Evolutionary conservation across 2,329 filamentous ascomycete species (phyloP).

Genomic region (Beauveria rudraprayagi): DNA sequence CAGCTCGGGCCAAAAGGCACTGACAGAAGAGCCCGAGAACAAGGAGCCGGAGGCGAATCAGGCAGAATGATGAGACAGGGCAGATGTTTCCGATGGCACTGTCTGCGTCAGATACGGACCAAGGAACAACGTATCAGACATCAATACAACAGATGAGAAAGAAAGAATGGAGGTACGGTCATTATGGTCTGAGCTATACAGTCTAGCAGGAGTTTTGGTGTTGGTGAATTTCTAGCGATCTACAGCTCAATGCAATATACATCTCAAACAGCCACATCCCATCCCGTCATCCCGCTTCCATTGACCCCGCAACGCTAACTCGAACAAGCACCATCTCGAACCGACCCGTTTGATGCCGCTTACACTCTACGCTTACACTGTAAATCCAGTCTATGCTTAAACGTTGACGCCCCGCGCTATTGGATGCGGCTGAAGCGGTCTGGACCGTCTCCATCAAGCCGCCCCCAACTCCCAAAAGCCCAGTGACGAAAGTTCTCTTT

Average conservation of each 20-base stretch:
- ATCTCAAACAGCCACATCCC: background rate
- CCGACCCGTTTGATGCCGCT: background rate
- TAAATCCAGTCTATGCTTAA: background rate
- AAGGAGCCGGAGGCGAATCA: background rate
- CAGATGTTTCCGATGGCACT: background rate
- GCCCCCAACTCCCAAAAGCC: no score
- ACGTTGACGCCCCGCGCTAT: background rate
- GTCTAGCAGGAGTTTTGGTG: slow-evolving; percentile 7
- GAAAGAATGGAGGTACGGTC: background rate
- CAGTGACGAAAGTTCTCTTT: no score
- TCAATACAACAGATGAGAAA: background rate
- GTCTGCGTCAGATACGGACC: background rate
- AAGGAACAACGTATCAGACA: background rate
- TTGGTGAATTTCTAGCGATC: slow-evolving; percentile 7
- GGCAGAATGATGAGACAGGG: background rate
- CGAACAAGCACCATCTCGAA: background rate
- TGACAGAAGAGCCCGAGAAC: background rate
- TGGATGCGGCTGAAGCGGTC: slow-evolving; percentile 9
- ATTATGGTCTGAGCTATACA: background rate
- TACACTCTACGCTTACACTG: background rate
- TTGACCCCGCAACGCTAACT: background rate
- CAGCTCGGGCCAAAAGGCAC: slow-evolving; percentile 11
- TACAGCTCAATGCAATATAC: background rate
- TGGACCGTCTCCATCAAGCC: background rate
- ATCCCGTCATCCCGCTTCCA: no score